Evolutionary conservation across 1,284 basidiomycete species (phyloP).

Genomic region (Ustilago hordei): DNA sequence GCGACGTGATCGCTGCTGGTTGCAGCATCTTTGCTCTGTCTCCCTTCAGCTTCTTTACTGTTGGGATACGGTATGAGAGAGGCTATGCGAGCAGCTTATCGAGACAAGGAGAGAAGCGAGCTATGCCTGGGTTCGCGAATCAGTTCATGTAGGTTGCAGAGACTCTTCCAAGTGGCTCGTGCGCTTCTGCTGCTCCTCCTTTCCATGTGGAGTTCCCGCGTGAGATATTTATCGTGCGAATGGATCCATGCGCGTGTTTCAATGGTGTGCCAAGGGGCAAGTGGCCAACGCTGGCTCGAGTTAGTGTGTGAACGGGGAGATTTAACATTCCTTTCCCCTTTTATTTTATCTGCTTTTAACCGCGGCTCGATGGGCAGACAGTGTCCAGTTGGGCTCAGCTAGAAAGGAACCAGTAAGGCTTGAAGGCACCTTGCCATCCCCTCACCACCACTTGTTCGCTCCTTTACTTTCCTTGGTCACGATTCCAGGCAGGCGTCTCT

Average conservation of each 20-base stretch:
- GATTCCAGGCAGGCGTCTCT: too few species aligned
- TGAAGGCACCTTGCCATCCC: not conserved
- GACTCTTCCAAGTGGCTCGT: not conserved
- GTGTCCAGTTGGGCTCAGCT: not conserved
- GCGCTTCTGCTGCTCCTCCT: not conserved
- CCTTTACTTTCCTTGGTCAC: not conserved
- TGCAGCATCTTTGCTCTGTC: slow-evolving; percentile 31
- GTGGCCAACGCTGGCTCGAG: not conserved
- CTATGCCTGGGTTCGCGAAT: too few species aligned
- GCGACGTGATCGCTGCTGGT: slow-evolving; percentile 33
- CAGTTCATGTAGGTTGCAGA: not conserved
- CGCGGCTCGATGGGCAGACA: not conserved
- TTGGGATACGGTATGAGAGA: not conserved
- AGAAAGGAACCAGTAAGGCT: not conserved
- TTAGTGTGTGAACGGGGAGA: not conserved
- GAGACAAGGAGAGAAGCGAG: too few species aligned
- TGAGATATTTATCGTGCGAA: not conserved
- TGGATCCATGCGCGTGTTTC: too few species aligned
- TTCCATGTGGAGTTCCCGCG: slow-evolving; percentile 5
- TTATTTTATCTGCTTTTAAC: not conserved
- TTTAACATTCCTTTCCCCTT: slow-evolving; percentile 2
- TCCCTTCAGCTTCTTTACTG: not conserved
- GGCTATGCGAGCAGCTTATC: too few species aligned
- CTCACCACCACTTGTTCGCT: too few species aligned
- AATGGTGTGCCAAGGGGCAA: too few species aligned